Evolutionary conservation across 164 flowering plant genomes (phyloP), one percentile per base, ranked within the genome.

Genomic region (Hamamelis virginiana): DNA sequence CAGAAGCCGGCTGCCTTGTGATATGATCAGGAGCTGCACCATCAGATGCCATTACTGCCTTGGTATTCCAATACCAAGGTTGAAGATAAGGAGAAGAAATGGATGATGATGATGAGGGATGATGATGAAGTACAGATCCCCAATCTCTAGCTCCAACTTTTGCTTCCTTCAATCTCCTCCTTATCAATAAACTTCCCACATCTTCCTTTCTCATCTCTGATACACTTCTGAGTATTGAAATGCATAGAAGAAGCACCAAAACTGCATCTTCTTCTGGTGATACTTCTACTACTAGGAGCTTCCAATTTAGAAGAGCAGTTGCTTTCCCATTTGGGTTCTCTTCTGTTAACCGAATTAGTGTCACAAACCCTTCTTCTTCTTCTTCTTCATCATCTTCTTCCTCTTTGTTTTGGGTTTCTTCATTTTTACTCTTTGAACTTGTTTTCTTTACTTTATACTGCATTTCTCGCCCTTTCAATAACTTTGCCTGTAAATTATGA

Each of bases 231-330:
- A 91, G 85, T 19, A 95, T 81, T 0, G 89, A 82, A 60, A 86
- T 64, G 78, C 94, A 84, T 5, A 95, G 18, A 18, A 95, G 88
- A 4, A 95, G 83, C 19, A 80, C 84, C 33, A 86, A 69, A 18
- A 87, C 90, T 9, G 89, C 91, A 72, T 95, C 99, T 72, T 95
- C 99, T 73, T 95, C 97, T 0, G 99, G 99, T 28, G 74, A 57
- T 4, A 95, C 18, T 67, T 95, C 99, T 9, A 89, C 78, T 8
- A 75, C 88, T 26, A 85, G 52, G 3, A 89, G 74, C 83, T 81
- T 92, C 99, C 99, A 95, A 69, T 95, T 89, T 6, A 95, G 18
- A 18, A 95, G 84, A 57, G 96, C 99, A 0, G 97, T 92, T 15
- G 97, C 97, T 78, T 66, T 87, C 14, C 97, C 99, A 18, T 33